Evolutionary conservation across 1,284 basidiomycete genomes (phyloP).

Genomic region (Melampsora americana): DNA sequence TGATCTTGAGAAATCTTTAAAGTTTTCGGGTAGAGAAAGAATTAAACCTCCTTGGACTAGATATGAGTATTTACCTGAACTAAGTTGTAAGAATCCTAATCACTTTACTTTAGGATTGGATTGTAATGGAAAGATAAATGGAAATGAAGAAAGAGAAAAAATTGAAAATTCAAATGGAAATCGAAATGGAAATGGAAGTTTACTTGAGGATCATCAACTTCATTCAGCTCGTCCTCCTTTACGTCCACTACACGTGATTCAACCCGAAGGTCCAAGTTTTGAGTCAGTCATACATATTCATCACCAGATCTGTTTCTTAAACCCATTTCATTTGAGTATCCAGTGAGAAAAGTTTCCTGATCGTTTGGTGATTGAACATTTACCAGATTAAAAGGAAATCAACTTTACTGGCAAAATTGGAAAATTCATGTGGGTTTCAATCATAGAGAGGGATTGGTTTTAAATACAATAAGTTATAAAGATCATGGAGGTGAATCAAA

Average conservation of each 20-base stretch:
- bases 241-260: conserved; percentile 78
- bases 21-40: conserved; percentile 61
- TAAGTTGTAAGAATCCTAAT: neutral
- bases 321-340: neutral
- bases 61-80: conserved; percentile 53
- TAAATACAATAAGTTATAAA: conserved; percentile 80
- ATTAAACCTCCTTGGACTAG: conserved; percentile 66
- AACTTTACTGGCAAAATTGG: conserved; percentile 91
- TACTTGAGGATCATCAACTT: neutral
- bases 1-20: conserved; percentile 55
- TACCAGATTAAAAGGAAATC: conserved; percentile 68
- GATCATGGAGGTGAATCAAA: conserved; percentile 65
- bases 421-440: conserved; percentile 75
- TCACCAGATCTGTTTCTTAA: neutral
- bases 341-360: too few relatives aligned
- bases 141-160: too few relatives aligned
- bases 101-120: conserved; percentile 58
- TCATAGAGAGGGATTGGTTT: conserved; percentile 39
- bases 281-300: conserved; percentile 9
- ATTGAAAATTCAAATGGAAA: too few relatives aligned
- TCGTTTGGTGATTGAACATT: too few relatives aligned
- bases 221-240: conserved; percentile 61
- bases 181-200: conserved; percentile 53
- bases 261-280: conserved; percentile 68
- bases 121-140: conserved; percentile 54